Evolutionary conservation across 2,329 filamentous ascomycete genomes (phyloP).

Genomic region (Aureobasidium vineae): DNA sequence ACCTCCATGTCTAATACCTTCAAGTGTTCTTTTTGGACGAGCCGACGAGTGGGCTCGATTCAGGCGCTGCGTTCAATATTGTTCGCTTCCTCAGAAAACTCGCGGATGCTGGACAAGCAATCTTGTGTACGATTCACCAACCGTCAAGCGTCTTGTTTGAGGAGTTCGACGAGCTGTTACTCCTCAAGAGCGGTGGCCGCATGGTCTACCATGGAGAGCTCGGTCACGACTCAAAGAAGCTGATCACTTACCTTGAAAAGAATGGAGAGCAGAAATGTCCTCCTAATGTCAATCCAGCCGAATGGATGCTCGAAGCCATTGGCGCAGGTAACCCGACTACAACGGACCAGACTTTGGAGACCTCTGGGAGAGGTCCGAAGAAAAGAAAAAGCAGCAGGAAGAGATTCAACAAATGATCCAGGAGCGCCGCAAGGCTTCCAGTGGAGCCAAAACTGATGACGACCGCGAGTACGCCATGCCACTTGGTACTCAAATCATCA

Average conservation of each 20-base stretch:
- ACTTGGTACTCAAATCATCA: conserved; percentile 71
- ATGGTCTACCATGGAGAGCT: conserved; percentile 52
- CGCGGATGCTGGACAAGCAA: conserved; percentile 49
- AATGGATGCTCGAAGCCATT: conserved; percentile 85
- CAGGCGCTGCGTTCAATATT: conserved; percentile 63
- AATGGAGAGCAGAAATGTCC: conserved; percentile 58
- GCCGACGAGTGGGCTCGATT: conserved; percentile 61
- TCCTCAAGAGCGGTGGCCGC: conserved; percentile 46
- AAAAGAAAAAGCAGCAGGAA: conserved; percentile 65
- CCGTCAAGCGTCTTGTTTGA: conserved; percentile 45
- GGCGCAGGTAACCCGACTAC: conserved; percentile 71
- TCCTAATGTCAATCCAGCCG: conserved; percentile 56
- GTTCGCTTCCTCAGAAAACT: conserved; percentile 62
- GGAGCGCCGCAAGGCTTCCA: conserved; percentile 53
- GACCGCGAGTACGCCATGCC: conserved; percentile 83
- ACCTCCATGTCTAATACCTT: too few relatives aligned
- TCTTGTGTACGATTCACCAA: conserved; percentile 51
- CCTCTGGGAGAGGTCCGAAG: conserved; percentile 71
- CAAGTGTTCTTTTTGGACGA: conserved; percentile 60
- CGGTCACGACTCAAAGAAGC: conserved; percentile 43
- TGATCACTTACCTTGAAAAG: conserved; percentile 53
- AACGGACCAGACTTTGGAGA: conserved; percentile 77
- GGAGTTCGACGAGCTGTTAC: conserved; percentile 47
- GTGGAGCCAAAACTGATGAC: conserved; percentile 45
- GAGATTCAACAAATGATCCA: conserved; percentile 66